Percentiles rank a stretch among this genome's conserved stretches.
These are phyloP conservation scores for Monosporascus sp. DNA, from an alignment of 2,329 filamentous ascomycete genomes.

Conservation along the genomic window DNA sequence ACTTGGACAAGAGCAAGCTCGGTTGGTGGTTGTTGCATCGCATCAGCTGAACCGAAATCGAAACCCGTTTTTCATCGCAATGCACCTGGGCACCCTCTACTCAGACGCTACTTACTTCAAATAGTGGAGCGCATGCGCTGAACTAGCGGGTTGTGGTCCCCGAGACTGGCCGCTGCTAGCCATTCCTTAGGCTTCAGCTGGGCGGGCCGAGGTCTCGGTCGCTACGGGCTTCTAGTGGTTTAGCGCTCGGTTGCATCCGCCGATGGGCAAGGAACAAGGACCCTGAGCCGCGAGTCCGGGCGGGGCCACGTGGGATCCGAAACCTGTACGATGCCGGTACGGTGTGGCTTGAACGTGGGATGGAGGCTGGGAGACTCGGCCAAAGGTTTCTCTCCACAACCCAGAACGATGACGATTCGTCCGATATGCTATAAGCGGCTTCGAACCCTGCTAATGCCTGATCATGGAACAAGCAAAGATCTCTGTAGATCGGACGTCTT, in stretches of 20 bases:
- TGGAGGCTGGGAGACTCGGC: too few relatives aligned
- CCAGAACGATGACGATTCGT: neutral
- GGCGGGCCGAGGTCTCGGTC: slow-evolving; percentile 2
- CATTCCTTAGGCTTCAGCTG: slow-evolving; percentile 9
- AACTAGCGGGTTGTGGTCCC: slow-evolving; percentile 6
- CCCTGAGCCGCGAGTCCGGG: neutral
- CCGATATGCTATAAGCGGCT: neutral
- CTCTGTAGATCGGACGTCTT: neutral
- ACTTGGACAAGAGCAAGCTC: neutral
- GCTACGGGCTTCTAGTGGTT: slow-evolving; percentile 8
- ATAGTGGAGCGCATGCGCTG: slow-evolving; percentile 18
- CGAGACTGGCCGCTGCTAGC: slow-evolving; percentile 10
- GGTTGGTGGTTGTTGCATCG: too few relatives aligned
- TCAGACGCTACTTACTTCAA: slow-evolving; percentile 16
- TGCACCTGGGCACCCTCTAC: neutral
- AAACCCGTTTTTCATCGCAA: too few relatives aligned
- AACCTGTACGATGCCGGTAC: slow-evolving; percentile 1
- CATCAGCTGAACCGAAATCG: neutral
- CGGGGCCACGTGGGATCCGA: neutral
- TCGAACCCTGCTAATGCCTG: neutral
- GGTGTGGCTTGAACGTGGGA: too few relatives aligned
- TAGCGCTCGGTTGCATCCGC: slow-evolving; percentile 15
- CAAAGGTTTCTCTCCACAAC: too few relatives aligned
- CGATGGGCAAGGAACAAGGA: slow-evolving; percentile 5
- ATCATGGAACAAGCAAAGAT: neutral